Conservation (phyloP, 441 rosid genomes). For the Populus trichocarpa region DNA sequence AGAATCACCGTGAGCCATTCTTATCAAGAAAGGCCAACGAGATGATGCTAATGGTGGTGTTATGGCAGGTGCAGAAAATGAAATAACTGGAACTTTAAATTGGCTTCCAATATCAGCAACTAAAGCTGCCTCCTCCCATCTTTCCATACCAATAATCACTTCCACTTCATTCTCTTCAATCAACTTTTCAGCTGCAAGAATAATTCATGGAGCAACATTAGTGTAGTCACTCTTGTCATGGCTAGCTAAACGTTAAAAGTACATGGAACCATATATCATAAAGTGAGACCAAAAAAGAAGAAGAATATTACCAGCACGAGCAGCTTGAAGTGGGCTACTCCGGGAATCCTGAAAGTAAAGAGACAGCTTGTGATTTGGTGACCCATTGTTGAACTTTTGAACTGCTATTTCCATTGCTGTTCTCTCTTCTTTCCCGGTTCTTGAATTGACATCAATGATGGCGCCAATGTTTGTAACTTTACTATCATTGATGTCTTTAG, state of each 20-base stretch:
- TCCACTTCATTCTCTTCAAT: slow-evolving; percentile 29
- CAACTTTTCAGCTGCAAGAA: slow-evolving; percentile 35
- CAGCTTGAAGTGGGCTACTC: slow-evolving; percentile 28
- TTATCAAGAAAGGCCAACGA: slow-evolving; percentile 44
- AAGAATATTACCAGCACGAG: slow-evolving; percentile 29
- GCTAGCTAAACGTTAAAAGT: not conserved
- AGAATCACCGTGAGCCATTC: slow-evolving; percentile 28
- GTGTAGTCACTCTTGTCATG: not conserved
- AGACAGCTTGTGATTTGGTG: slow-evolving; percentile 24
- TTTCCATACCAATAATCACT: slow-evolving; percentile 44
- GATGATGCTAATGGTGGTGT: slow-evolving; percentile 15
- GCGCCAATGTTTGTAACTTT: slow-evolving; percentile 32
- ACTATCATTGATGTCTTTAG: not conserved
- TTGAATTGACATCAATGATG: slow-evolving; percentile 36
- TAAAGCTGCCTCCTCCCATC: slow-evolving; percentile 47
- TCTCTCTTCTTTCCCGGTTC: slow-evolving; percentile 34
- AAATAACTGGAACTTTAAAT: slow-evolving; percentile 37
- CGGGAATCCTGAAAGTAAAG: slow-evolving; percentile 30
- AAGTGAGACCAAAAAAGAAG: not conserved
- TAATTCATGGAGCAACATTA: not conserved
- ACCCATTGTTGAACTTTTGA: slow-evolving; percentile 20
- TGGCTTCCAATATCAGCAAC: slow-evolving; percentile 40
- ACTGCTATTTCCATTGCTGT: slow-evolving; percentile 42
- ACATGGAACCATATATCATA: too few species aligned
- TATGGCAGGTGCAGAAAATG: slow-evolving; percentile 35